Base-by-base conservation (phyloP, 1,139 yeast genomes). In the Citeromyces siamensis region DNA sequence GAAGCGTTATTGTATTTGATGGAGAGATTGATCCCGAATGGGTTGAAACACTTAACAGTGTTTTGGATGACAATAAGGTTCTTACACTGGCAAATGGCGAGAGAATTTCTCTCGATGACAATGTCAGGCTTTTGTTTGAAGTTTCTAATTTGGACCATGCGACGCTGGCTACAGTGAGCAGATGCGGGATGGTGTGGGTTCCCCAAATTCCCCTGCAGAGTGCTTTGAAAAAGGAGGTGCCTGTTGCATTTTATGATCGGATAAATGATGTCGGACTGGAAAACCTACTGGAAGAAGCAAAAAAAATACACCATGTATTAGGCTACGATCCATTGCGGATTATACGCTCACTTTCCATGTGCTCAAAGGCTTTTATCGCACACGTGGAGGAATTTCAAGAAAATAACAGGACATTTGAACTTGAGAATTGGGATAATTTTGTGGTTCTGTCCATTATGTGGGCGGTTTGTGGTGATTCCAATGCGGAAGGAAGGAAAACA, bases 21-120 rank as follows among this genome's bases (percentile, higher is more conserved):
- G 94, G 97, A 34, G 96, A 85, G 47, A 73, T 90, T 32, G 97
- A 90, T 51, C 97, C 98, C 0, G 76, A 73, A 37, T 90, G 96
- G 94, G 86, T 86, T 2, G 98, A 90, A 49, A 82, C 82, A 42
- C 61, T 90, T 45, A 90, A 90, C 55, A 80, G 94, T 60, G 93
- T 86, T 9, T 63, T 90, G 22, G 98, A 90, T 56, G 97, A 90
- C 47, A 90, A 86, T 53, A 75, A 71, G 45, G 48, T 82, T 1
- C 59, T 88, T 37, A 86, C 97, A 0, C 62, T 90, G 13, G 94
- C 97, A 0, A 86, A 77, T 51, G 97, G 97, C 33, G 97, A 90
- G 50, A 68, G 96, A 28, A 53, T 90, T 7, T 61, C 67, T 1
- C 55, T 90, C 4, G 86, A 94, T 0, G 49, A 58, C 0, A 79